Evolutionary conservation across 1,139 yeast genomes (phyloP).

Genomic region (Pichia kudriavzevii): DNA sequence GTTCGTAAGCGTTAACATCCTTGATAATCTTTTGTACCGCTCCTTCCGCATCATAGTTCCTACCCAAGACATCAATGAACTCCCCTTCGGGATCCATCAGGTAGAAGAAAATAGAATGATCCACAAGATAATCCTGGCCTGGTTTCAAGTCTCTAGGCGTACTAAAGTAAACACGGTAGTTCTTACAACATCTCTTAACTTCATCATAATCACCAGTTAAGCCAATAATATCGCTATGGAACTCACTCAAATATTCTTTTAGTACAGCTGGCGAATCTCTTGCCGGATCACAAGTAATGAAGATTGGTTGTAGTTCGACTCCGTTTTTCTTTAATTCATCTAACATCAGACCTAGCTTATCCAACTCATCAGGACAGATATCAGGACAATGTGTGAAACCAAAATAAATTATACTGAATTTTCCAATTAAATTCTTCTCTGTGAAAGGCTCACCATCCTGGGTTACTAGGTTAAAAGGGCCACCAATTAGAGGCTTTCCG

Average conservation of each 20-base stretch:
- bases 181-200: slow-evolving; percentile 75
- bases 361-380: slow-evolving; percentile 95
- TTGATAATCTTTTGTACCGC: slow-evolving; percentile 74
- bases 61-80: slow-evolving; percentile 88
- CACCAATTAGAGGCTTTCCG: slow-evolving; percentile 92
- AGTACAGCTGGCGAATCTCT: slow-evolving; percentile 83
- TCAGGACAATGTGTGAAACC: slow-evolving; percentile 98
- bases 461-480: slow-evolving; percentile 70
- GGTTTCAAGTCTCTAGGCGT: slow-evolving; percentile 92
- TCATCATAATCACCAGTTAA: slow-evolving; percentile 86
- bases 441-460: slow-evolving; percentile 67
- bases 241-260: slow-evolving; percentile 72
- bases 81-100: slow-evolving; percentile 96
- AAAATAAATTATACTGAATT: slow-evolving; percentile 76
- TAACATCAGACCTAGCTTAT: slow-evolving; percentile 76
- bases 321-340: slow-evolving; percentile 53
- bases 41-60: slow-evolving; percentile 73
- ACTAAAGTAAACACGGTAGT: slow-evolving; percentile 87
- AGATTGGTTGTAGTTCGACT: slow-evolving; percentile 69
- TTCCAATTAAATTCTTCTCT: slow-evolving; percentile 64
- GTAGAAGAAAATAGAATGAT: slow-evolving; percentile 92
- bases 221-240: slow-evolving; percentile 83
- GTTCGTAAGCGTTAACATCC: slow-evolving; percentile 72
- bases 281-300: slow-evolving; percentile 94
- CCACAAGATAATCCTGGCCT: slow-evolving; percentile 93